Base-by-base conservation (phyloP, 2,329 filamentous ascomycete species). In the Arachnomyces sp. region DNA sequence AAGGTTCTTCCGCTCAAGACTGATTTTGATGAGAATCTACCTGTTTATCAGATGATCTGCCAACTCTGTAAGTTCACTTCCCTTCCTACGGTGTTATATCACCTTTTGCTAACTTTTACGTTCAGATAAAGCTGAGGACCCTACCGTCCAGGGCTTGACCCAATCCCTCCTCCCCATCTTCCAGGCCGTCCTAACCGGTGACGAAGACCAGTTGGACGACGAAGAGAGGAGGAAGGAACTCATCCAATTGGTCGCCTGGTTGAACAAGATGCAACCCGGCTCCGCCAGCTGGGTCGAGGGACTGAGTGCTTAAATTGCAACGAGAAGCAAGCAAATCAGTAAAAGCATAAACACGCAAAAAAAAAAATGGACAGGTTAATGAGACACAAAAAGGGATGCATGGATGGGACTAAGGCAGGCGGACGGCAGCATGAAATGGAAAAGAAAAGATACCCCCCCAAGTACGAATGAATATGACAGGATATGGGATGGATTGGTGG, bases 1-100 rank as follows among this genome's bases (percentile, higher is more conserved):
- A 76, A 77, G 45, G 75, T 89, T 18, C 76, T 96, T 29, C 92
- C 92, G 7, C 73, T 96, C 47, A 85, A 84, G 63, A 89, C 94
- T 59, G 92, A 96, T 63, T 96, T 78, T 54, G 88, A 95, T 65
- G 92, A 96, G 76, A 96, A 98, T 67, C 85, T 86, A 55, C 88
- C 92, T 7, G 81, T 96, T 44, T 98, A 83, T 68, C 77, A 83
- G 61, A 93, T 89, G 77, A 82, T 98, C 55, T 82, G 85, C 63
- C 81, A 84, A 64, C 76, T 96, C 49, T 95, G 79, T 83, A 72
- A 71, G 79, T 76, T 28, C 16, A 28, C 36, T 8, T n/a, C 9
- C 16, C 18, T 11, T 3, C 28, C 31, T 28, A 16, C 7, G 2
- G 31, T 35, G 17, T 7, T 17, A 40, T 35, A 28, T 36, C n/a